Percentiles rank a stretch among this genome's conserved stretches.
These are phyloP conservation scores for Blepharisma stoltei DNA, from an alignment of 73 alveolate genomes.

Conservation along the genomic window DNA sequence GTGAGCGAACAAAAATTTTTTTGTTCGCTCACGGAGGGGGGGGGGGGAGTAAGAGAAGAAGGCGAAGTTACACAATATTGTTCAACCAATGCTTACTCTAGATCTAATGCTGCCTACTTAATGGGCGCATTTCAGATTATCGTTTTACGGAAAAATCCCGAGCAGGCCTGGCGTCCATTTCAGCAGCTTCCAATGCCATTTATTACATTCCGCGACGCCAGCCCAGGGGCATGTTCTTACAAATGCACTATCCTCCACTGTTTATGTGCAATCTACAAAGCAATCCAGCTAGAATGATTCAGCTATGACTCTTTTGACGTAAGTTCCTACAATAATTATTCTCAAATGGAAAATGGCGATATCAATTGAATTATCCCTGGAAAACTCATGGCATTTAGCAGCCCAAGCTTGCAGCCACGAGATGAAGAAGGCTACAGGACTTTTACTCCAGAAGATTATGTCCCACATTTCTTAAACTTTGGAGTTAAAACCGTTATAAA, in stretches of 20 bases:
- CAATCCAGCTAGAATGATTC: constrained; percentile 58
- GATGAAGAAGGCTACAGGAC: background rate
- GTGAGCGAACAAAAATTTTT: too few species aligned
- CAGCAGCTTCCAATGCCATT: constrained; percentile 34
- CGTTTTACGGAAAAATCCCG: constrained; percentile 50
- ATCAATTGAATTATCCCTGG: constrained; percentile 64
- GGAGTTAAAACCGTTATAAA: constrained; percentile 65
- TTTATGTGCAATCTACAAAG: constrained; percentile 60
- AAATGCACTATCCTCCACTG: constrained; percentile 63
- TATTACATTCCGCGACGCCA: constrained; percentile 48
- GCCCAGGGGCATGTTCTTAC: constrained; percentile 44
- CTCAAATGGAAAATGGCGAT: constrained; percentile 52
- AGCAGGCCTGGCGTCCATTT: constrained; percentile 52
- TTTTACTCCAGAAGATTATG: constrained; percentile 75
- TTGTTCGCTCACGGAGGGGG: too few species aligned
- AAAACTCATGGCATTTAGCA: constrained; percentile 41
- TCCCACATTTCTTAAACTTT: constrained; percentile 58
- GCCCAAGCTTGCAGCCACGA: constrained; percentile 37
- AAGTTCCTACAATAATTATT: constrained; percentile 38
- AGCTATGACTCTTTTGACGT: constrained; percentile 49
- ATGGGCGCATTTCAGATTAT: constrained; percentile 79
- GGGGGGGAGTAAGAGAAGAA: too few species aligned
- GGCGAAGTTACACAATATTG: constrained; percentile 38
- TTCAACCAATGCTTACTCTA: constrained; percentile 24
- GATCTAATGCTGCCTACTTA: constrained; percentile 44